Evolutionary conservation across 1,284 basidiomycete species (phyloP), one percentile per base, ranked within the genome.

Genomic region (Puccinia novopanici): DNA sequence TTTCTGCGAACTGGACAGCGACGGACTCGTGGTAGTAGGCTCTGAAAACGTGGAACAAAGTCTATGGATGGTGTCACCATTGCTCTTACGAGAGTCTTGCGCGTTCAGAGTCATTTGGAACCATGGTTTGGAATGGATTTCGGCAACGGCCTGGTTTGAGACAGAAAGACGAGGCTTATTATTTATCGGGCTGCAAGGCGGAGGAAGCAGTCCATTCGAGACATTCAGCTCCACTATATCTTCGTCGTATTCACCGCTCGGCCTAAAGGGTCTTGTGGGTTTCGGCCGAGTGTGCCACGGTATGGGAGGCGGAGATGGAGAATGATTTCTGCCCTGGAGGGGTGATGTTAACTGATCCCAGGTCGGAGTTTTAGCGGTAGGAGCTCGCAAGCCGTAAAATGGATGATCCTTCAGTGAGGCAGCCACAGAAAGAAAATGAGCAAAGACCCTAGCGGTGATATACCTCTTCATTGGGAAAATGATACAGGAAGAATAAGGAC

Each of bases 201-300:
- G 37, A 65, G 61, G 40, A 42, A 37, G 61, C 22, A 65, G 34
- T 24, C 37, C 30, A 19, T 61, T 61, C 30, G 59, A 61, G 59
- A 37, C 59, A 24, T 61, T 65, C 61, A 65, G 42, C n/a, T 65
- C 9, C 37, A 65, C 61, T 22, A 65, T 65, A 15, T 65, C 61
- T 42, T 65, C 61, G 37, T 65, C 61, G 42, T 65, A 65, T 65
- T 65, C 61, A 10, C 61, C 61, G 61, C 34, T 65, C 6, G 61
- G 61, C 42, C 61, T 65, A 13, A 65, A 65, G 2, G 61, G 61
- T 19, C 61, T 65, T 10, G 61, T 42, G 13, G 61, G 61, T 65
- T 37, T 65, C 3, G 61, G 61, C 12, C 61, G 61, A 65, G 61
- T 65, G 30, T 42, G 61, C 61, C 61, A 65, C 8, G 61, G 61